phyloP scores from a whole-genome alignment of 768 basidiomycete genomes.

The Leucogyrophana mollusca region DNA sequence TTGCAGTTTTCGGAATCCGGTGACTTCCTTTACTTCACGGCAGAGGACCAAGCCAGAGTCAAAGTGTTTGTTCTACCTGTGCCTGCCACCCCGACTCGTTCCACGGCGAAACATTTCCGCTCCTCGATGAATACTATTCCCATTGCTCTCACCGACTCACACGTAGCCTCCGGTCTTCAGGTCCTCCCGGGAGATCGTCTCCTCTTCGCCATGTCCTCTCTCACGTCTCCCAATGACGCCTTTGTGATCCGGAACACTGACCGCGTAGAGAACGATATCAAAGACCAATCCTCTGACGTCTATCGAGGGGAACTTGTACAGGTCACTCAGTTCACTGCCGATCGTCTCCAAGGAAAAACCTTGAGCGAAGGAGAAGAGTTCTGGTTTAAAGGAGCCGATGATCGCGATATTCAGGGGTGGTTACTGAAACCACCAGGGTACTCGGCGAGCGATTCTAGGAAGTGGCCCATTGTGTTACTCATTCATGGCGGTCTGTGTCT shows the following conservation, averaged over 20 bases:
- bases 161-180: constrained; percentile 57
- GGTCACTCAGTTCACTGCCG: constrained; percentile 58
- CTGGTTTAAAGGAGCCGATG: constrained; percentile 78
- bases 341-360: constrained; percentile 48
- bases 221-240: constrained; percentile 72
- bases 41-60: constrained; percentile 67
- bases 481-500: constrained; percentile 62
- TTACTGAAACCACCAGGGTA: constrained; percentile 72
- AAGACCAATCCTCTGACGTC: constrained; percentile 13
- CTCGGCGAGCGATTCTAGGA: constrained; percentile 55
- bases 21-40: constrained; percentile 61
- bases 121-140: constrained; percentile 43
- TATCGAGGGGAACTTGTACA: constrained; percentile 34
- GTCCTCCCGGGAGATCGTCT: constrained; percentile 53
- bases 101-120: constrained; percentile 45
- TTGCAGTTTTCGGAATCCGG: constrained; percentile 67
- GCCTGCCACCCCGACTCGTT: constrained; percentile 50
- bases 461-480: constrained; percentile 69
- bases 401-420: constrained; percentile 76
- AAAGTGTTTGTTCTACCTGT: constrained; percentile 67
- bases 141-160: constrained; percentile 49
- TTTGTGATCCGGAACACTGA: constrained; percentile 54
- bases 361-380: constrained; percentile 68
- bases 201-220: constrained; percentile 64
- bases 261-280: constrained; percentile 36